Evolutionary conservation across 2,329 filamentous ascomycete genomes (phyloP).

Genomic region (Penicillium sp.): DNA sequence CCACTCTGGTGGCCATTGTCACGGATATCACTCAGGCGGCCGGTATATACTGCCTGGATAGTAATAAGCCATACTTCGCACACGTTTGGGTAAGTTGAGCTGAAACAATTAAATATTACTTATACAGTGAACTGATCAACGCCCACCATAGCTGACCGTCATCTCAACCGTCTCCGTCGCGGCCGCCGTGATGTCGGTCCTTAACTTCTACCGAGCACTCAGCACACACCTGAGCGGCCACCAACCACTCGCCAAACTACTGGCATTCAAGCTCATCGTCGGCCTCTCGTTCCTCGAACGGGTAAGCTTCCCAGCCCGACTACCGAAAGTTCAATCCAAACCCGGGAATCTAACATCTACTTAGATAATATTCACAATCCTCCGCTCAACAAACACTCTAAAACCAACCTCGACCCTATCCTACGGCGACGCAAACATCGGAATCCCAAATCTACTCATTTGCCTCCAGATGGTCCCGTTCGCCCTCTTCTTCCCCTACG

Average conservation of each 20-base stretch:
- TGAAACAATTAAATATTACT: background rate
- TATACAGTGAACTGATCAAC: background rate
- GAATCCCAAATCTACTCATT: conserved; percentile 31
- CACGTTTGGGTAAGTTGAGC: conserved; percentile 36
- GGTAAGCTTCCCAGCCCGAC: conserved; percentile 20
- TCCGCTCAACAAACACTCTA: conserved; percentile 22
- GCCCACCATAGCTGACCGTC: conserved; percentile 11
- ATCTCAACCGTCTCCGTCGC: conserved; percentile 19
- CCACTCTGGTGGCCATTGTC: conserved; percentile 24
- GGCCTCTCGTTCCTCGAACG: conserved; percentile 30
- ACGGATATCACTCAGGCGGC: conserved; percentile 32
- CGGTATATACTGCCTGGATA: conserved; percentile 31
- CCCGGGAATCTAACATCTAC: background rate
- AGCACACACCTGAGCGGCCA: conserved; percentile 27
- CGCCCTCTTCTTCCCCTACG: conserved; percentile 31
- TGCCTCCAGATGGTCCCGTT: conserved; percentile 34
- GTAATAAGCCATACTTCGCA: conserved; percentile 33
- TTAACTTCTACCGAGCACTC: conserved; percentile 28
- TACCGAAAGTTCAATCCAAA: no score
- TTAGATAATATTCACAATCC: conserved; percentile 32
- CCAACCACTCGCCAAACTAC: conserved; percentile 32
- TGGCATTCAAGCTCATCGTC: conserved; percentile 38
- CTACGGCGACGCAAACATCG: conserved; percentile 32
- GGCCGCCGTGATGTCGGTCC: conserved; percentile 25
- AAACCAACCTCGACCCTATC: conserved; percentile 24